Evolutionary conservation across 345 rosid species (phyloP).

Genomic region (Mallotus nudiflorus): DNA sequence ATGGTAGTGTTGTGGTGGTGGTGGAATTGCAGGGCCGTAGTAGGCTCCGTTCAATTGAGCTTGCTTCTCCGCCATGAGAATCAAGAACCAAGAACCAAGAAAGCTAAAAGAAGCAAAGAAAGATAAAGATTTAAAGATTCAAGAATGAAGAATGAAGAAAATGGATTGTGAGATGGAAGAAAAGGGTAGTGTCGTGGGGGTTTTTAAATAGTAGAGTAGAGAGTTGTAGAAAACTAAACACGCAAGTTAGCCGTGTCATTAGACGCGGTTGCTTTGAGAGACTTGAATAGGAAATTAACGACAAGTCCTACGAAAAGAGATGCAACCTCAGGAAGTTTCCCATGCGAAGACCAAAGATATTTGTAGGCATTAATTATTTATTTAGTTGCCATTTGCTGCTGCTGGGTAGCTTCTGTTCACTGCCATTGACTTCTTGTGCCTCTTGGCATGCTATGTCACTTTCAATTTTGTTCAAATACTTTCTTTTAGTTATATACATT

Average conservation of each 20-base stretch:
- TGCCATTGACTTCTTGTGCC: not conserved
- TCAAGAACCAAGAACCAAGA: not conserved
- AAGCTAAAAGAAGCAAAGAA: not conserved
- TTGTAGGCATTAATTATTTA: too few relatives aligned
- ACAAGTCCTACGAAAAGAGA: too few relatives aligned
- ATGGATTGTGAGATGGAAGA: not conserved
- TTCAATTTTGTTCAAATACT: not conserved
- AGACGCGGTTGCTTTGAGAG: constrained; percentile 34
- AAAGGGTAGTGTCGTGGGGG: not conserved
- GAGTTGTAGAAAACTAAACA: not conserved
- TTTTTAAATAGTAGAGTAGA: not conserved
- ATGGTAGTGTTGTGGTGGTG: constrained; percentile 45
- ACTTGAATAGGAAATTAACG: too few relatives aligned
- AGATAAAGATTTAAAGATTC: too few relatives aligned
- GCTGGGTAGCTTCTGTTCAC: not conserved
- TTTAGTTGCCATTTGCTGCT: not conserved
- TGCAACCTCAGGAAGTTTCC: too few relatives aligned
- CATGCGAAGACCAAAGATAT: too few relatives aligned
- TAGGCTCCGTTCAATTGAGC: constrained; percentile 59
- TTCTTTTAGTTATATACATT: not conserved
- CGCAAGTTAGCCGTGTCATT: constrained; percentile 12
- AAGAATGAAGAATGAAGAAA: too few relatives aligned
- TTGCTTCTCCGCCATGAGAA: constrained; percentile 55
- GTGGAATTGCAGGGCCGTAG: constrained; percentile 69
- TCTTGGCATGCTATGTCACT: not conserved